Evolutionary conservation across 495 filamentous ascomycete species (phyloP).

Genomic region (Jackrogersella multiformis): DNA sequence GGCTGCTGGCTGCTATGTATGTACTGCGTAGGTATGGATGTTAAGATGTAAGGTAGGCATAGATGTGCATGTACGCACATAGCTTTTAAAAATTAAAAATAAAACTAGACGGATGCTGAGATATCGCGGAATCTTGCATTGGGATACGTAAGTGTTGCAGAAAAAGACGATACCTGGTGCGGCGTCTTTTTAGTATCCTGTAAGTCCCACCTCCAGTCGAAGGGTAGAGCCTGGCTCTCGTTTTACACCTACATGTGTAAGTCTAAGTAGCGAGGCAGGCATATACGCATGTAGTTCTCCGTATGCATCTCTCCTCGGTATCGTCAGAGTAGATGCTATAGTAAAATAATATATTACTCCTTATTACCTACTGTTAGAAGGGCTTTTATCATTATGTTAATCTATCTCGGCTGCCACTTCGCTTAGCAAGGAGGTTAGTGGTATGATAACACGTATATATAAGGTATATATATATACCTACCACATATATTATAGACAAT

Average conservation of each 20-base stretch:
- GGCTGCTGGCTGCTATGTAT: too few species aligned
- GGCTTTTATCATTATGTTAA: background rate
- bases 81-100: background rate
- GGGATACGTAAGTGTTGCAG: conserved; percentile 45
- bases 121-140: conserved; percentile 48
- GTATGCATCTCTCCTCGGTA: background rate
- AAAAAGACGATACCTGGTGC: conserved; percentile 28
- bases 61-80: background rate
- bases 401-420: background rate
- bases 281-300: too few species aligned
- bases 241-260: conserved; percentile 20
- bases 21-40: too few species aligned
- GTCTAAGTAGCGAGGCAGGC: too few species aligned
- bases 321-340: background rate
- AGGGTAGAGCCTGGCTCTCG: conserved; percentile 43
- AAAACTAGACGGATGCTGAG: conserved; percentile 26
- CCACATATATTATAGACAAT: too few species aligned
- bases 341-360: background rate
- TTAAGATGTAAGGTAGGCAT: too few species aligned
- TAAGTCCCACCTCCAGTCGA: conserved; percentile 35
- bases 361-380: background rate
- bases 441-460: too few species aligned
- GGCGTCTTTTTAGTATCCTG: conserved; percentile 38
- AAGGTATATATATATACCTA: too few species aligned
- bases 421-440: background rate